A percentile compares a stretch with the other conserved stretches of the same genome.
These are phyloP conservation scores for Thalia dealbata DNA, from an alignment of 176 grass and related monocot genomes.

Conservation along the genomic window DNA sequence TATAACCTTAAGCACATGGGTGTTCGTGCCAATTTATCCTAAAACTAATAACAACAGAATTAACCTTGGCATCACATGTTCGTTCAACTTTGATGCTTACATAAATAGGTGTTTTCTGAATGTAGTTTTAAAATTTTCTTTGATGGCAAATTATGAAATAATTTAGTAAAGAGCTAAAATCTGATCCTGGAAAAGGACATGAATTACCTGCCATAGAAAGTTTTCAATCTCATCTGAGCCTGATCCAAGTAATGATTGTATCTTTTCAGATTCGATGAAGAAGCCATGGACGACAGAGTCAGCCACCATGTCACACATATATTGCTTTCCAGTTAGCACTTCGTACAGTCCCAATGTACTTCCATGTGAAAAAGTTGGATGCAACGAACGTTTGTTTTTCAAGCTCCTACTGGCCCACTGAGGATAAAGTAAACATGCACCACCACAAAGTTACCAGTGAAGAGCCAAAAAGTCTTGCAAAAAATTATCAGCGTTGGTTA, in stretches of 20 bases:
- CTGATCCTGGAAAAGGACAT: neutral
- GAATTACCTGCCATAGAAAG: conserved; percentile 87
- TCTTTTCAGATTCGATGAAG: conserved; percentile 87
- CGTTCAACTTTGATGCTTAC: neutral
- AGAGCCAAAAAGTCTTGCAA: neutral
- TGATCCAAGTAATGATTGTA: conserved; percentile 44
- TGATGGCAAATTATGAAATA: neutral
- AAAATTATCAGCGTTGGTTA: neutral
- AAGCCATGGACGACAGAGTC: conserved; percentile 86
- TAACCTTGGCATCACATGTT: neutral
- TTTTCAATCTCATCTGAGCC: conserved; percentile 46
- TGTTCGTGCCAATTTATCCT: too few species aligned
- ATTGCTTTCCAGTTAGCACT: conserved; percentile 72
- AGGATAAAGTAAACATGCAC: conserved; percentile 1
- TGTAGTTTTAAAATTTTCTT: neutral
- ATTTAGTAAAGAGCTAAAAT: neutral
- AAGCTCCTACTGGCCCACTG: conserved; percentile 73
- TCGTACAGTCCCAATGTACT: conserved; percentile 84
- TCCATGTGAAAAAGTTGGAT: conserved; percentile 84
- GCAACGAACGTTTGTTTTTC: conserved; percentile 56
- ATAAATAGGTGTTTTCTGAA: neutral
- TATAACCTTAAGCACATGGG: too few species aligned
- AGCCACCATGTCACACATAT: conserved; percentile 75
- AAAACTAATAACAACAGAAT: neutral
- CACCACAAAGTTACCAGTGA: neutral